phyloP scores from a whole-genome alignment of 1,139 yeast species.

The Wickerhamomyces sp. region DNA sequence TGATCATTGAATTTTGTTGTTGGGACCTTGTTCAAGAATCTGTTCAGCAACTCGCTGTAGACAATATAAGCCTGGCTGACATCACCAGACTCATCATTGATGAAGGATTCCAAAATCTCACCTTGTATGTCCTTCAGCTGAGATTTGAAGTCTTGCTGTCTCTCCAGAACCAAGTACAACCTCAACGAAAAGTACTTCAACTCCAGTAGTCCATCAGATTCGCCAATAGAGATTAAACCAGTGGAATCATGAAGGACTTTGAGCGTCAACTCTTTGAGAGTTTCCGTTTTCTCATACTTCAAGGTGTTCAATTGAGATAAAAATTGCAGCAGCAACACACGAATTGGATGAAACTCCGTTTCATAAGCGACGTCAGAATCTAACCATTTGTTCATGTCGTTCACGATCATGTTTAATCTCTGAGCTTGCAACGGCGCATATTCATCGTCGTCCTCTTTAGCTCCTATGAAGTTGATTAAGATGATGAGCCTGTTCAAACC shows the following conservation, averaged over 20 bases:
- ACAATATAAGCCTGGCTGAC: conserved; percentile 18
- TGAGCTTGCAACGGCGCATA: conserved; percentile 48
- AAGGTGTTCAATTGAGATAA: conserved; percentile 27
- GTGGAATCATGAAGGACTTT: conserved; percentile 48
- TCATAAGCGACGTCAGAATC: conserved; percentile 62
- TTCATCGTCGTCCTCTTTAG: conserved; percentile 26
- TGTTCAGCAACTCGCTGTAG: conserved; percentile 20
- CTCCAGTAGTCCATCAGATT: conserved; percentile 30
- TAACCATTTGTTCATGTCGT: conserved; percentile 48
- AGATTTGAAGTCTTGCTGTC: conserved; percentile 24
- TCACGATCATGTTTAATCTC: conserved; percentile 55
- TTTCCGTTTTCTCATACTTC: conserved; percentile 14
- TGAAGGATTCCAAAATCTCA: conserved; percentile 22
- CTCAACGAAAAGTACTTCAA: conserved; percentile 46
- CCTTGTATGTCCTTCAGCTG: conserved; percentile 20
- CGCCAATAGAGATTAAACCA: conserved; percentile 38
- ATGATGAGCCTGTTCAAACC: conserved; percentile 47
- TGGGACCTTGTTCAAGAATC: conserved; percentile 15
- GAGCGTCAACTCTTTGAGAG: conserved; percentile 21
- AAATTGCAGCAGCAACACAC: conserved; percentile 50
- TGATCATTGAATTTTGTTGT: conserved; percentile 10
- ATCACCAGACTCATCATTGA: conserved; percentile 14
- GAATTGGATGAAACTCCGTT: conserved; percentile 40
- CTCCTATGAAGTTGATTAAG: conserved; percentile 42
- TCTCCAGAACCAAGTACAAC: conserved; percentile 32